A percentile compares a stretch with the other conserved stretches of the same genome.
Evolutionary conservation across 2,329 filamentous ascomycete species (phyloP).

Genomic region (Sporothrix curviconia): DNA sequence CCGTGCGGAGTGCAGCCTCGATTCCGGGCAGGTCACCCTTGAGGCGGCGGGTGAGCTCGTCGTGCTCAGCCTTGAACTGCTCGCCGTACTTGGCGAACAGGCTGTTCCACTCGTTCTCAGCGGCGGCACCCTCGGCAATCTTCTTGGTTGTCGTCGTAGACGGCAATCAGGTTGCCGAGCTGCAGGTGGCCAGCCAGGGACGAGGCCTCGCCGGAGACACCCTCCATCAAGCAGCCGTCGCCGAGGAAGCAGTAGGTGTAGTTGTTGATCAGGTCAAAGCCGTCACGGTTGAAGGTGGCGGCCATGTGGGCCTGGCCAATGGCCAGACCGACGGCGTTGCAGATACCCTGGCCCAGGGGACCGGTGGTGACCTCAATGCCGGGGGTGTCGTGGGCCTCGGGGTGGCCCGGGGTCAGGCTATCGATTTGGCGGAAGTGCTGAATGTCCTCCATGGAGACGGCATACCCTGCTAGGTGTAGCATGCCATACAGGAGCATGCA

Average conservation of each 20-base stretch:
- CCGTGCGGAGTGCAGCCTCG: slow-evolving; percentile 78
- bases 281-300: slow-evolving; percentile 93
- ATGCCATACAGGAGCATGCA: slow-evolving; percentile 99
- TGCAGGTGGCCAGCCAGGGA: slow-evolving; percentile 93
- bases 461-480: slow-evolving; percentile 93
- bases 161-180: slow-evolving; percentile 91
- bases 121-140: too few species aligned
- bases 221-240: slow-evolving; percentile 98
- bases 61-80: slow-evolving; percentile 76
- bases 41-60: slow-evolving; percentile 89
- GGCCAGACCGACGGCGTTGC: slow-evolving; percentile 94
- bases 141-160: slow-evolving; percentile 99
- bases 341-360: slow-evolving; percentile 93
- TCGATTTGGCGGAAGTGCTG: slow-evolving; percentile 72
- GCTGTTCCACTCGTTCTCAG: too few species aligned
- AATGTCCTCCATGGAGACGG: slow-evolving; percentile 77
- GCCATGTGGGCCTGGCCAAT: slow-evolving; percentile 91
- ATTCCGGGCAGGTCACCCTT: slow-evolving; percentile 82
- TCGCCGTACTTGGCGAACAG: slow-evolving; percentile 99
- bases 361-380: slow-evolving; percentile 98
- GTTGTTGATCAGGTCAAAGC: slow-evolving; percentile 90
- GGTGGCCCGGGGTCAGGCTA: slow-evolving; percentile 88
- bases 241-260: slow-evolving; percentile 96
- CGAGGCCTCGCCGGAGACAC: slow-evolving; percentile 86
- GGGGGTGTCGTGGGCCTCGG: slow-evolving; percentile 92